Conservation (phyloP, 2,329 filamentous ascomycete species). For the Fonsecaea erecta region DNA sequence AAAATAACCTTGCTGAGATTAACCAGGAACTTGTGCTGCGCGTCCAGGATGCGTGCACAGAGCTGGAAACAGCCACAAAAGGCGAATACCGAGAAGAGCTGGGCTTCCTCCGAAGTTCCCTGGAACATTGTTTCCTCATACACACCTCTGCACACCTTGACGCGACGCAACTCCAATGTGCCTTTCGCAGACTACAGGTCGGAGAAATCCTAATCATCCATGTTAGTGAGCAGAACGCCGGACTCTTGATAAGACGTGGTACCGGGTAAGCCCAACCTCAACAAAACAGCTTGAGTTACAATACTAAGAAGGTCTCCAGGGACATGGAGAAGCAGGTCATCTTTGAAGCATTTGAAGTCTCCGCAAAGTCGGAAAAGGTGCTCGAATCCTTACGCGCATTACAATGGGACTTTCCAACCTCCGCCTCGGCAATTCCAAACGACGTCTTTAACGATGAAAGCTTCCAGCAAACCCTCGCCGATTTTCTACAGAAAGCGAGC, state of each 20-base stretch:
- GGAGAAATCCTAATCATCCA: conserved; percentile 49
- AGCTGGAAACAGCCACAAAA: conserved; percentile 25
- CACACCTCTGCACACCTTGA: conserved; percentile 16
- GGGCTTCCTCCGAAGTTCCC: conserved; percentile 11
- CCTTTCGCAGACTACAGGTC: conserved; percentile 40
- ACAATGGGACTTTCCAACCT: conserved; percentile 64
- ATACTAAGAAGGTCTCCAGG: conserved; percentile 25
- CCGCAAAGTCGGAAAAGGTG: conserved; percentile 58
- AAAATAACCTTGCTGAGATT: conserved; percentile 39
- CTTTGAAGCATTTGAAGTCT: conserved; percentile 67
- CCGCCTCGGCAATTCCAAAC: conserved; percentile 54
- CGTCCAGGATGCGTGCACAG: conserved; percentile 38
- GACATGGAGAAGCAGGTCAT: conserved; percentile 42
- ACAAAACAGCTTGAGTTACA: neutral
- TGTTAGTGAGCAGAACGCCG: conserved; percentile 57
- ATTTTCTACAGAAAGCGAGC: conserved; percentile 62
- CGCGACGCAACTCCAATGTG: conserved; percentile 8
- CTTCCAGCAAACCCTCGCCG: conserved; percentile 54
- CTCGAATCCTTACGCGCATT: conserved; percentile 57
- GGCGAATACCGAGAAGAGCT: conserved; percentile 10
- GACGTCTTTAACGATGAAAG: conserved; percentile 47
- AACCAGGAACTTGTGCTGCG: conserved; percentile 41
- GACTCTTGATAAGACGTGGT: conserved; percentile 48
- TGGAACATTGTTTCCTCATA: conserved; percentile 14
- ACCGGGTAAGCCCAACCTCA: conserved; percentile 40